Evolutionary conservation across 768 basidiomycete genomes (phyloP), one percentile per base, ranked within the genome.

Genomic region (Neoboletus magnificus): DNA sequence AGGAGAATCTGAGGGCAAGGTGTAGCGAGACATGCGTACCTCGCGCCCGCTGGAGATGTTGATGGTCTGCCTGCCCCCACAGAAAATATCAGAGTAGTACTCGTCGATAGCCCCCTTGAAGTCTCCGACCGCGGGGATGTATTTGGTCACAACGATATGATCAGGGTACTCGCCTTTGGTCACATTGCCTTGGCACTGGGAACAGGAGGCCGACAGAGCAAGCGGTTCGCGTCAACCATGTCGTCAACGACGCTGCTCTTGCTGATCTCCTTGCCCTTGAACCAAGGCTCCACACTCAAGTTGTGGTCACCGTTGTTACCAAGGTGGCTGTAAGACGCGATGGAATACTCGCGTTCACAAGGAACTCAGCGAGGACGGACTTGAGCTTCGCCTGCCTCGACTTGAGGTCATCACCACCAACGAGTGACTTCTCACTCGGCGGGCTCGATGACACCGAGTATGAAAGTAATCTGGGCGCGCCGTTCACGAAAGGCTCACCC

Each of bases 401-500:
- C 81, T 98, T 98, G 74, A 98, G 87, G 70, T 98, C 96, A 68
- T 98, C 96, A 35, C 96, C 95, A 44, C 92, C 96, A 64, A 99
- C 97, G 81, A 98, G 98, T 97, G 91, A 87, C 66, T 86, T 78
- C 64, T 89, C 75, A 59, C 86, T 98, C 96, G 41, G 96, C 93
- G 61, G 98, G 89, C 62, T 85, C 83, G 67, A 99, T 89, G 64
- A 88, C 87, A 60, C 96, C 96, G 0, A 96, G 96, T 25, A 99
- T 94, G 64, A 98, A 98, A 4, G 96, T 97, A 82, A 98, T 99
- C 81, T 98, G 95, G 96, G 96, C 11, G 96, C 94, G 47, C 96
- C 96, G 68, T 98, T 98, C 68, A 98, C 83, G 79, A 95, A 99
- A 20, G 96, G 93, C 68, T 88, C 85, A 54, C 89, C 89, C 74